phyloP scores from a whole-genome alignment of 768 basidiomycete genomes.

The Termitomyces sp. region DNA sequence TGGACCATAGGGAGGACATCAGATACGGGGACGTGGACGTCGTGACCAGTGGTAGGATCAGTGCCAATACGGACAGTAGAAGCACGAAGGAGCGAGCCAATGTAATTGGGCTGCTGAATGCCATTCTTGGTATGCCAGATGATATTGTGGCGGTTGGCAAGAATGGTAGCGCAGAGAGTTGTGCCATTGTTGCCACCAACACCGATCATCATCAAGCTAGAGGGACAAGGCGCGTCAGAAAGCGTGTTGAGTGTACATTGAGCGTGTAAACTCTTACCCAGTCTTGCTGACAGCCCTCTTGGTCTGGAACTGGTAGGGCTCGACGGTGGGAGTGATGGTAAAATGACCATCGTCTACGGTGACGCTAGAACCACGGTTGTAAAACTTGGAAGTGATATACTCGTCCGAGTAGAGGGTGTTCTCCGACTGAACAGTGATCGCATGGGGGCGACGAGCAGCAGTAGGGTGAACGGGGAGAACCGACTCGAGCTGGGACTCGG shows the following conservation, averaged over 20 bases:
- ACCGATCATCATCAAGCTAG: conserved; percentile 94
- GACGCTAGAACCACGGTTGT: conserved; percentile 75
- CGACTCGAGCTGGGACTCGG: conserved; percentile 68
- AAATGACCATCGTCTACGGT: conserved; percentile 70
- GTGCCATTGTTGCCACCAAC: conserved; percentile 97
- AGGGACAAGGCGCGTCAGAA: conserved; percentile 2
- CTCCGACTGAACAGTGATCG: conserved; percentile 78
- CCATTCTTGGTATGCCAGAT: conserved; percentile 93
- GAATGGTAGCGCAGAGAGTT: conserved; percentile 89
- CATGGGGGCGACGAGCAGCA: conserved; percentile 69
- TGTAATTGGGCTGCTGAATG: conserved; percentile 93
- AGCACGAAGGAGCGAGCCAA: conserved; percentile 93
- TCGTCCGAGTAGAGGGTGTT: conserved; percentile 80
- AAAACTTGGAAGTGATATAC: conserved; percentile 78
- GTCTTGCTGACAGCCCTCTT: conserved; percentile 82
- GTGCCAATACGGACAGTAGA: conserved; percentile 91
- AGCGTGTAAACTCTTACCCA: conserved; percentile 54
- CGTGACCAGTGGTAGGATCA: conserved; percentile 77
- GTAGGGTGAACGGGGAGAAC: conserved; percentile 79
- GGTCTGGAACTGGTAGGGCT: conserved; percentile 90
- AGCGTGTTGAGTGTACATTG: not conserved
- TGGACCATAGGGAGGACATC: conserved; percentile 97
- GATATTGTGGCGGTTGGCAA: conserved; percentile 95
- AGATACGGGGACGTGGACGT: conserved; percentile 87
- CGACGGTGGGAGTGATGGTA: conserved; percentile 73